These are phyloP conservation scores for Chaetomium sp. DNA, from an alignment of 2,329 filamentous ascomycete genomes.

Conservation along the genomic window DNA sequence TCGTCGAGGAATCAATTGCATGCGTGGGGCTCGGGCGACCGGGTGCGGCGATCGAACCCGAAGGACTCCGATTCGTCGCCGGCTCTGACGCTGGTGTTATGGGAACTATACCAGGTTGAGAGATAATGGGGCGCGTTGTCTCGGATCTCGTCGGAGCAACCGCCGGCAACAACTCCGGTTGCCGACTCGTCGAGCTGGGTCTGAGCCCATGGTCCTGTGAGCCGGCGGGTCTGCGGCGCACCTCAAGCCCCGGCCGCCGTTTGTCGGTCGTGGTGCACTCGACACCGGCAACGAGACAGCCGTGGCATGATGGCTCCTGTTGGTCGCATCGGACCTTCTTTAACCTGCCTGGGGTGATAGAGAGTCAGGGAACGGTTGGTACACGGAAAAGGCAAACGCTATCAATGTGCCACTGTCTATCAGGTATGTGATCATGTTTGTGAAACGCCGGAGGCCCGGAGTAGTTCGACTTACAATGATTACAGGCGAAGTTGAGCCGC, in stretches of 20 bases:
- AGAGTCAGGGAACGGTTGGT: not conserved
- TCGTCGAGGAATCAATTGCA: not conserved
- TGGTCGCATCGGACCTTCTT: conserved; percentile 15
- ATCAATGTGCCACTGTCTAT: not conserved
- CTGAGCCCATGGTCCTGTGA: not conserved
- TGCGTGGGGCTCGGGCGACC: not conserved
- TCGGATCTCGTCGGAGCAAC: not conserved
- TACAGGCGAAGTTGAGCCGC: conserved; percentile 15
- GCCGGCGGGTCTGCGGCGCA: conserved; percentile 3
- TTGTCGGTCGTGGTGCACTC: conserved; percentile 10
- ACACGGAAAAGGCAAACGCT: not conserved
- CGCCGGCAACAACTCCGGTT: conserved; percentile 1
- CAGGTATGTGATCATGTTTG: not conserved
- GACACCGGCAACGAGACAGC: conserved; percentile 9
- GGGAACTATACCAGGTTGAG: not conserved
- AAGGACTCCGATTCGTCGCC: conserved; percentile 8
- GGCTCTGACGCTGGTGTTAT: not conserved
- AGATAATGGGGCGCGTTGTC: not conserved
- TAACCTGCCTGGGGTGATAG: not conserved
- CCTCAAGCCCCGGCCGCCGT: conserved; percentile 8
- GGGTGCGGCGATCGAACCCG: not conserved
- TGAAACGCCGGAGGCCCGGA: not conserved
- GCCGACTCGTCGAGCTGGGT: not conserved
- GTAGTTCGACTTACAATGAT: conserved; percentile 7
- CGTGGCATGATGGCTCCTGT: conserved; percentile 6